phyloP scores from a whole-genome alignment of 2,329 filamentous ascomycete species.

The Trichoderma cornu-damae region DNA sequence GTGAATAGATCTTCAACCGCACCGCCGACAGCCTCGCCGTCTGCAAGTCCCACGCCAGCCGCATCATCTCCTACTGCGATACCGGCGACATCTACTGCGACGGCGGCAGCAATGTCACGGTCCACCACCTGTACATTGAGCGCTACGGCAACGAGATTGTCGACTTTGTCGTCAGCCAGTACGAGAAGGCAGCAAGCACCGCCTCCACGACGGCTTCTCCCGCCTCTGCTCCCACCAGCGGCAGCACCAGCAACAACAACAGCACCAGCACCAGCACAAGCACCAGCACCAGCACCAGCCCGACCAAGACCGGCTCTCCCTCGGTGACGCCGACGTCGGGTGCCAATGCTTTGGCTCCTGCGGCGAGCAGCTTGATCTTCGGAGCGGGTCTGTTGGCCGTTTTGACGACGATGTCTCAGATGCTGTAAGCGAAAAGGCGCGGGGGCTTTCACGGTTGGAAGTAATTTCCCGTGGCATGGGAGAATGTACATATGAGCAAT shows the following conservation, averaged over 20 bases:
- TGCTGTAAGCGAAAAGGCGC: neutral
- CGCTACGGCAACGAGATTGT: conserved; percentile 34
- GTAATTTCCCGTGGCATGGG: neutral
- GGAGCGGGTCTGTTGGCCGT: conserved; percentile 3
- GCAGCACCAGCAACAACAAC: neutral
- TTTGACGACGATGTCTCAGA: conserved; percentile 8
- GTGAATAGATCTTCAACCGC: conserved; percentile 31
- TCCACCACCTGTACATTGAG: conserved; percentile 35
- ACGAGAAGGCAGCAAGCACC: conserved; percentile 22
- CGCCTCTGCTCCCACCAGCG: conserved; percentile 1
- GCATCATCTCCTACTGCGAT: conserved; percentile 40
- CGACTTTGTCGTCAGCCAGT: conserved; percentile 35
- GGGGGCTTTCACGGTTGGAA: neutral
- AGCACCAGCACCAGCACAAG: neutral
- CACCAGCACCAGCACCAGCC: neutral
- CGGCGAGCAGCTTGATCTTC: conserved; percentile 14
- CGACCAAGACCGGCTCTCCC: neutral
- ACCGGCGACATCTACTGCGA: conserved; percentile 40
- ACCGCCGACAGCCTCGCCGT: conserved; percentile 27
- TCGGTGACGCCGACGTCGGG: neutral
- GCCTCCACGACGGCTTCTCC: neutral
- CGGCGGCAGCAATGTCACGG: conserved; percentile 26
- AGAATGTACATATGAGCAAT: neutral
- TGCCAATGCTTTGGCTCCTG: neutral
- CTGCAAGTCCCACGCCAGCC: conserved; percentile 35